Evolutionary conservation across 2,329 filamentous ascomycete genomes (phyloP).

Genomic region (Fusarium equiseti): DNA sequence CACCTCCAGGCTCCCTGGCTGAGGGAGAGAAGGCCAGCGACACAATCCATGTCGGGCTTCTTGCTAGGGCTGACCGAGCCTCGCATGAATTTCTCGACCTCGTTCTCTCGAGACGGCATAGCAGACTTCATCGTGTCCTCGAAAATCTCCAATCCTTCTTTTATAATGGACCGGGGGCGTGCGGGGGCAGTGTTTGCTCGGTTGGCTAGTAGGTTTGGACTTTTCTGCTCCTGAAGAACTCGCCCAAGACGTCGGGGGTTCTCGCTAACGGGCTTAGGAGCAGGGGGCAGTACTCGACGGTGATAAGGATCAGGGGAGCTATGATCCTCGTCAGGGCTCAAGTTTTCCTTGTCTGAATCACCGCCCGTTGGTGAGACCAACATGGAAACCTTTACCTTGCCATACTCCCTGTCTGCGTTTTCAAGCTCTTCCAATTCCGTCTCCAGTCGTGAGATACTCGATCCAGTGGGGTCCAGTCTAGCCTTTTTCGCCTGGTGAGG

Average conservation of each 20-base stretch:
- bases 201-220: slow-evolving; percentile 50
- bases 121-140: slow-evolving; percentile 59
- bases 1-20: slow-evolving; percentile 92
- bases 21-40: slow-evolving; percentile 87
- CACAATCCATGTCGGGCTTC: slow-evolving; percentile 85
- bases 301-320: slow-evolving; percentile 50
- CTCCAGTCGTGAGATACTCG: slow-evolving; percentile 73
- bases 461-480: slow-evolving; percentile 70
- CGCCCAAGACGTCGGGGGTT: slow-evolving; percentile 59
- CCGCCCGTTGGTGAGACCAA: slow-evolving; percentile 53
- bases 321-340: slow-evolving; percentile 69
- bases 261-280: slow-evolving; percentile 38
- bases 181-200: slow-evolving; percentile 58
- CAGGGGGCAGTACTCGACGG: slow-evolving; percentile 55
- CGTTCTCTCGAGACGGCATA: slow-evolving; percentile 58
- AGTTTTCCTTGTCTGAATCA: slow-evolving; percentile 97
- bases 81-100: slow-evolving; percentile 81
- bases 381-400: slow-evolving; percentile 57
- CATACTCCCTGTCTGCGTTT: slow-evolving; percentile 44
- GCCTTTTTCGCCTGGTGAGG: slow-evolving; percentile 67
- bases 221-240: slow-evolving; percentile 56
- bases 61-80: slow-evolving; percentile 75
- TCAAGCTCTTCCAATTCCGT: slow-evolving; percentile 48
- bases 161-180: slow-evolving; percentile 49
- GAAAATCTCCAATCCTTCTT: slow-evolving; percentile 62